These are phyloP conservation scores for Phytophthora pisi DNA, from an alignment of 352 stramenopile genomes.

Conservation along the genomic window DNA sequence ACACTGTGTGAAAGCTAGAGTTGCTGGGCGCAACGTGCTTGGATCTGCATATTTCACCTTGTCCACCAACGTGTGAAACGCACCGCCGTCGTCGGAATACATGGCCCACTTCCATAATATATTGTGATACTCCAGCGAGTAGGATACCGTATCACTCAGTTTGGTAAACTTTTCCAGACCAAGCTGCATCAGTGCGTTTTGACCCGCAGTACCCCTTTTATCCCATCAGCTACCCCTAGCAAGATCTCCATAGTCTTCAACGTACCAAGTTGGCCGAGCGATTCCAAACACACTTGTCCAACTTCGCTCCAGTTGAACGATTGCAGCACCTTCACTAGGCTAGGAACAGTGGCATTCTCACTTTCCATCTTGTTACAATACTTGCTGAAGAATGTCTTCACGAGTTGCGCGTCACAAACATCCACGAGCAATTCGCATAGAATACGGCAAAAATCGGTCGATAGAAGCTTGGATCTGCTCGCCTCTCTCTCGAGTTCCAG, in stretches of 20 bases:
- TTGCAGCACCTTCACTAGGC: not conserved
- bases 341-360: not conserved
- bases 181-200: not conserved
- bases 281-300: not conserved
- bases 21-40: not conserved
- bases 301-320: not conserved
- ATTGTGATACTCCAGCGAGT: not conserved
- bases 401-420: not conserved
- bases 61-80: not conserved
- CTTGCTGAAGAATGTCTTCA: not conserved
- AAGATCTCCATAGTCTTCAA: not conserved
- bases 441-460: not conserved
- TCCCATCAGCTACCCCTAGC: not conserved
- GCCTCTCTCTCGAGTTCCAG: not conserved
- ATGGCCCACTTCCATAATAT: not conserved
- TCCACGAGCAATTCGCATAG: not conserved
- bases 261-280: not conserved
- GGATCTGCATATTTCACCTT: not conserved
- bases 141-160: not conserved
- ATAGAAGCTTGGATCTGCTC: not conserved
- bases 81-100: not conserved
- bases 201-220: not conserved
- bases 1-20: not conserved
- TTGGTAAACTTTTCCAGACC: not conserved
- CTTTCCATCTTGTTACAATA: not conserved